Base-by-base conservation (phyloP, 73 alveolate species). In the Paramecium caudatum region DNA sequence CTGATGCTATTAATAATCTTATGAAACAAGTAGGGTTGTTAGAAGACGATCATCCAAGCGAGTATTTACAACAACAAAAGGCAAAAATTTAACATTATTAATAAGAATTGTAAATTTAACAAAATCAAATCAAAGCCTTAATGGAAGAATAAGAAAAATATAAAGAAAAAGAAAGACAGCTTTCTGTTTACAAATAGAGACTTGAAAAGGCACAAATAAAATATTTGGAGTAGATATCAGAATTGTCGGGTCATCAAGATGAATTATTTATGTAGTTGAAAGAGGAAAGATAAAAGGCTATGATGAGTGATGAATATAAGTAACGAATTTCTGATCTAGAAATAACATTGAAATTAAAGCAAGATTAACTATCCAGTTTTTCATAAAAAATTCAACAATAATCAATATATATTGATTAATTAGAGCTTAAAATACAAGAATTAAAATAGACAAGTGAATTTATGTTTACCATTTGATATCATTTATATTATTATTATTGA, bases 1-100 rank as follows among this genome's bases (percentile, higher is more conserved):
- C 23, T 55, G 80, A 55, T 55, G 17, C 45, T 9, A 55, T 55
- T 12, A 10, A 55, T 9, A 55, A 55, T 2, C 16, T 55, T 4
- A 27, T 37, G 27, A 5, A 55, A 21, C 30, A 55, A 55, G 45
- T 55, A 27, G 43, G 43, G 12, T 55, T 55, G 8, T 23, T 55
- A 1, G 80, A 55, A 55, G 80, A 55, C 12, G 45, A 55, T 10
- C 80, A 55, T 55, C 80, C 80, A 2, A 55, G 30, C 30, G 80
- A 55, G 30, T 55, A 55, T 27, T 19, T 55, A 55, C 46, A 37
- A 25, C 23, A 16, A 0, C 16, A 55, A 55, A 55, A 55, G 30
- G 41, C 41, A 23, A 55, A 55, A 55, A 55, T 55, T 16, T 10
- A 27, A 2, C 30, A 55, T 16, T 10, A 9, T 27, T 5, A 23